These are phyloP conservation scores for Apiotrichum porosum DNA, from an alignment of 1,284 basidiomycete species.

Conservation along the genomic window DNA sequence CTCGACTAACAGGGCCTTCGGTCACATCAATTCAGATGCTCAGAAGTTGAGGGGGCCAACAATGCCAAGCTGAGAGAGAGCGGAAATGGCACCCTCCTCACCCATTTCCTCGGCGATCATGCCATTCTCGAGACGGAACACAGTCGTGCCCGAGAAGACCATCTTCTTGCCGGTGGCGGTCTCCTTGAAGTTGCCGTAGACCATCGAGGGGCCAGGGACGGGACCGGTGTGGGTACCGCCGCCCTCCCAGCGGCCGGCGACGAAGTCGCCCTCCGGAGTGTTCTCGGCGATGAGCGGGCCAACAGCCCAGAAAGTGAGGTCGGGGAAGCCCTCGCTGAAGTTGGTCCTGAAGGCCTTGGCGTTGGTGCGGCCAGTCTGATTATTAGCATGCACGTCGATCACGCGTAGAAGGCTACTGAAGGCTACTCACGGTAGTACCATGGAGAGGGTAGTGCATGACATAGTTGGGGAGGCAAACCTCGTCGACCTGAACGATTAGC, in stretches of 20 bases:
- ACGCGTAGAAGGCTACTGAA: too few relatives aligned
- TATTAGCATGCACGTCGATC: background rate
- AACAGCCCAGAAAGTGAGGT: slow-evolving; percentile 1
- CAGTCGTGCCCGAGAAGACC: background rate
- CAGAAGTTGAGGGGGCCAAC: too few relatives aligned
- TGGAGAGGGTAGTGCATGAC: slow-evolving; percentile 1
- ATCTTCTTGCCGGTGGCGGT: slow-evolving; percentile 1
- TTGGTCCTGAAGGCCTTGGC: background rate
- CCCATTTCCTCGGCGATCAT: background rate
- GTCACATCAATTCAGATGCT: too few relatives aligned
- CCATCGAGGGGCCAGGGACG: background rate
- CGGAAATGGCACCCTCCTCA: background rate
- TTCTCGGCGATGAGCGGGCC: slow-evolving; percentile 1
- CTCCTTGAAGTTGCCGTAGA: background rate
- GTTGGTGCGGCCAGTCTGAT: background rate
- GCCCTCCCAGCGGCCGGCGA: slow-evolving; percentile 1
- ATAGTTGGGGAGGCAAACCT: background rate
- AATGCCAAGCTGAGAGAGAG: background rate
- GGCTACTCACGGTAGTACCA: background rate
- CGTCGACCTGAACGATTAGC: background rate
- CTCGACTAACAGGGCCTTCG: too few relatives aligned
- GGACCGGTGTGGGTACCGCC: background rate
- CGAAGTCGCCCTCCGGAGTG: slow-evolving; percentile 3
- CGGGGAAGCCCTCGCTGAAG: background rate
- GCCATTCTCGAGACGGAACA: background rate